Evolutionary conservation across 2,329 filamentous ascomycete genomes (phyloP).

Genomic region (Orbilia javanica): DNA sequence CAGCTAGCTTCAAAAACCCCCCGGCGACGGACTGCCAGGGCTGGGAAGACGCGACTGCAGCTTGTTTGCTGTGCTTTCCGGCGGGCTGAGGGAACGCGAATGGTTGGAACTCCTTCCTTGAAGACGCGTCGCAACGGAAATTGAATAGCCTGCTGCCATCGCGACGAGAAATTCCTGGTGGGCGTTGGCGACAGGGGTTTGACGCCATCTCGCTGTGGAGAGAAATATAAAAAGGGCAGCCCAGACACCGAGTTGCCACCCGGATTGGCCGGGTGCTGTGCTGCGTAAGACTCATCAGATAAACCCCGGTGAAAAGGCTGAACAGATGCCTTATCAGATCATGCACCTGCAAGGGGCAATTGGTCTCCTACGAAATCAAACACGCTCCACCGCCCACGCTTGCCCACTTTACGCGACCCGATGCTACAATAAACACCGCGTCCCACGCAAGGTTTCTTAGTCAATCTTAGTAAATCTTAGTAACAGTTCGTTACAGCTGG

Average conservation of each 20-base stretch:
- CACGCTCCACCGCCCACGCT: background rate
- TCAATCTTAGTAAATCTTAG: background rate
- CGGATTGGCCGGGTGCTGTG: background rate
- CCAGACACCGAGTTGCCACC: background rate
- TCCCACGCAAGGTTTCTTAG: background rate
- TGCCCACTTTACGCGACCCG: slow-evolving; percentile 18
- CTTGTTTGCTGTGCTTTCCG: too few relatives aligned
- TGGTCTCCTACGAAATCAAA: background rate
- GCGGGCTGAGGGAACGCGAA: background rate
- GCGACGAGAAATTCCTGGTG: slow-evolving; percentile 16
- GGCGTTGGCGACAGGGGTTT: background rate
- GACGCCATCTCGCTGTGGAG: slow-evolving; percentile 10
- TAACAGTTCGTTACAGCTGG: background rate
- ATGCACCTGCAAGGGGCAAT: slow-evolving; percentile 18
- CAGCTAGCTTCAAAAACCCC: background rate
- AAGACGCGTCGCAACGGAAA: slow-evolving; percentile 13
- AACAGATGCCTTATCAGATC: slow-evolving; percentile 43
- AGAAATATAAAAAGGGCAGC: background rate
- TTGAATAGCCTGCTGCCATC: slow-evolving; percentile 29
- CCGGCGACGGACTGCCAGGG: too few relatives aligned
- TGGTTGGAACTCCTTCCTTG: background rate
- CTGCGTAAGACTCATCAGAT: slow-evolving; percentile 9
- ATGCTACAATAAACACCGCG: slow-evolving; percentile 26
- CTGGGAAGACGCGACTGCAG: slow-evolving; percentile 24
- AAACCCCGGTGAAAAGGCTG: background rate